phyloP scores from a whole-genome alignment of 352 stramenopile species.

The Globisporangium sylvaticum region DNA sequence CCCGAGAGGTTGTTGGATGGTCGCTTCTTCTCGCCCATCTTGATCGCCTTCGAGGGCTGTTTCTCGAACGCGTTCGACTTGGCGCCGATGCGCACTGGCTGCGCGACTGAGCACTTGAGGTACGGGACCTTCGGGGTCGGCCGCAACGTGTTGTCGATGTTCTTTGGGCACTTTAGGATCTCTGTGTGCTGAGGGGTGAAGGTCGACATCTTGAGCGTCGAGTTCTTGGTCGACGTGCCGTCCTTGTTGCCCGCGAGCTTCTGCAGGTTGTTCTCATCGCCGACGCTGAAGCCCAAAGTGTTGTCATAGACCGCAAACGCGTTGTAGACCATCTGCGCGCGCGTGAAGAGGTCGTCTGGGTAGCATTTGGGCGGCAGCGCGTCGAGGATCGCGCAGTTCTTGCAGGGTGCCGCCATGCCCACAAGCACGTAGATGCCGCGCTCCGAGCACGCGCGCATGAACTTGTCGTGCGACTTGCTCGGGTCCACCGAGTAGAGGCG shows the following conservation, averaged over 20 bases:
- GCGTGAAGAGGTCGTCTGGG: slow-evolving; percentile 33
- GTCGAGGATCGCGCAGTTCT: slow-evolving; percentile 37
- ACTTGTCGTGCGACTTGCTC: slow-evolving; percentile 57
- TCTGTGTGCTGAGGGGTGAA: slow-evolving; percentile 31
- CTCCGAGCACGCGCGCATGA: slow-evolving; percentile 63
- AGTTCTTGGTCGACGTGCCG: slow-evolving; percentile 26
- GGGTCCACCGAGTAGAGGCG: slow-evolving; percentile 70
- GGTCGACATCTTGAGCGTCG: slow-evolving; percentile 27
- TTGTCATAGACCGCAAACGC: slow-evolving; percentile 61
- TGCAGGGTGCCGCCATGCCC: slow-evolving; percentile 37
- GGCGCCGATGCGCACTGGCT: slow-evolving; percentile 47
- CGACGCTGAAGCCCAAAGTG: slow-evolving; percentile 40
- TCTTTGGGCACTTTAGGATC: slow-evolving; percentile 39
- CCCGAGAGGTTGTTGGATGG: background rate
- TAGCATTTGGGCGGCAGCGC: slow-evolving; percentile 38
- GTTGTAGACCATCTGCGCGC: slow-evolving; percentile 46
- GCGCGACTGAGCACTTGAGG: slow-evolving; percentile 40
- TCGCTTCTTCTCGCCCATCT: background rate
- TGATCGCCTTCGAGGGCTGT: background rate
- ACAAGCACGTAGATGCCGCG: slow-evolving; percentile 55
- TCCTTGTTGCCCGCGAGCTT: slow-evolving; percentile 23
- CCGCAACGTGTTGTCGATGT: slow-evolving; percentile 19
- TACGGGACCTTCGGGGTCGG: slow-evolving; percentile 23
- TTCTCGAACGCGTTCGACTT: slow-evolving; percentile 39
- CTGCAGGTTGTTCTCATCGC: slow-evolving; percentile 49